Conservation (phyloP, 805 yeast species). For the Ogataea wickerhamii region DNA sequence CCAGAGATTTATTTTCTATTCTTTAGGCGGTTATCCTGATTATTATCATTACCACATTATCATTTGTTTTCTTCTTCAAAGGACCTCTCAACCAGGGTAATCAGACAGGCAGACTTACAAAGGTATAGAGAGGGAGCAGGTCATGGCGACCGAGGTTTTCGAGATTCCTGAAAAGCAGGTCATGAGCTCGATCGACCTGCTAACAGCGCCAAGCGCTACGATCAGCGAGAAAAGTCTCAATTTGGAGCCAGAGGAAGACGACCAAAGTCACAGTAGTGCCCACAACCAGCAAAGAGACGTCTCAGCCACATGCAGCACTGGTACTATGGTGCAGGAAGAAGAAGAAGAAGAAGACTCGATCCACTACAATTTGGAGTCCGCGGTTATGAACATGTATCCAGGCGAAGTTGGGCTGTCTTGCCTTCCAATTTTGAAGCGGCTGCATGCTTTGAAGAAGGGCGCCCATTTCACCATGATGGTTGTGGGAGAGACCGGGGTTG, state of each 20-base stretch:
- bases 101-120: no score
- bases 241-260: constrained; percentile 7
- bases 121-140: no score
- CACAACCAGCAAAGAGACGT: constrained; percentile 8
- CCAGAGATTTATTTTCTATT: no score
- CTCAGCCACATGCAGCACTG: constrained; percentile 16
- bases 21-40: no score
- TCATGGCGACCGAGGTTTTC: constrained; percentile 14
- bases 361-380: constrained; percentile 30
- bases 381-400: constrained; percentile 21
- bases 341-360: constrained; percentile 17
- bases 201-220: constrained; percentile 18
- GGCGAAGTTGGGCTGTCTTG: constrained; percentile 29
- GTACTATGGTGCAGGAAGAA: constrained; percentile 12
- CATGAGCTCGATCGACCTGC: constrained; percentile 20
- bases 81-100: no score
- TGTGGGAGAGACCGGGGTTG: constrained; percentile 84
- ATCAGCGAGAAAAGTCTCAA: constrained; percentile 14
- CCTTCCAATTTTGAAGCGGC: constrained; percentile 29
- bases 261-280: constrained; percentile 7
- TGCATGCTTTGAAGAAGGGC: constrained; percentile 48
- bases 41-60: no score
- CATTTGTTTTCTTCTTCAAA: no score
- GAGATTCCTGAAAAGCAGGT: constrained; percentile 12
- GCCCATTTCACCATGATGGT: constrained; percentile 77